Evolutionary conservation across 2,329 filamentous ascomycete species (phyloP).

Genomic region (Stylonectria norvegica): DNA sequence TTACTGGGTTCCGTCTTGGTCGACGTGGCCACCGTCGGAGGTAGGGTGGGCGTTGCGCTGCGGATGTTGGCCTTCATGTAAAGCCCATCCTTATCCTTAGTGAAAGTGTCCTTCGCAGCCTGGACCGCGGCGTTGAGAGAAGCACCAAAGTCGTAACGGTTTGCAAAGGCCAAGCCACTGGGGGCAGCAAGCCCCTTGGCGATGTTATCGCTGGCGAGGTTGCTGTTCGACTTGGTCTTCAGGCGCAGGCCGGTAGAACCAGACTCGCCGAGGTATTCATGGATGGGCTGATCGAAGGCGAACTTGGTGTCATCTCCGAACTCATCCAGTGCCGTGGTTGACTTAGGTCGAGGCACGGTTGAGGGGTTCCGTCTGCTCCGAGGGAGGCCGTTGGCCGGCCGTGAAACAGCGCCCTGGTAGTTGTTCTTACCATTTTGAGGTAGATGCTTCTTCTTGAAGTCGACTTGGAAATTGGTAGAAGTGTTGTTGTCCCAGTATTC

Average conservation of each 20-base stretch:
- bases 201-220: slow-evolving; percentile 61
- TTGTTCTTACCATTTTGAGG: slow-evolving; percentile 57
- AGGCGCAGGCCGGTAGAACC: slow-evolving; percentile 60
- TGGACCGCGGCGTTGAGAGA: slow-evolving; percentile 81
- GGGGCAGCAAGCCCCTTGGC: slow-evolving; percentile 50
- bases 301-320: slow-evolving; percentile 62
- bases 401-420: slow-evolving; percentile 47
- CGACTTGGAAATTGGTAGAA: slow-evolving; percentile 84
- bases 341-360: slow-evolving; percentile 47
- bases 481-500: slow-evolving; percentile 97
- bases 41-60: slow-evolving; percentile 24
- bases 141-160: slow-evolving; percentile 94
- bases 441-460: slow-evolving; percentile 79
- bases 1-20: slow-evolving; percentile 12
- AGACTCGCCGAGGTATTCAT: slow-evolving; percentile 62
- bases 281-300: slow-evolving; percentile 57
- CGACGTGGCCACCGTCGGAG: slow-evolving; percentile 21
- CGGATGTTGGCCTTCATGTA: slow-evolving; percentile 51
- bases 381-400: slow-evolving; percentile 55
- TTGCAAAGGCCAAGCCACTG: slow-evolving; percentile 75
- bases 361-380: slow-evolving; percentile 60
- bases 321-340: slow-evolving; percentile 64
- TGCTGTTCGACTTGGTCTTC: slow-evolving; percentile 64
- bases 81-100: slow-evolving; percentile 57
- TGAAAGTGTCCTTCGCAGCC: slow-evolving; percentile 61